A percentile compares a stretch with the other conserved stretches of the same genome.
phyloP scores from a whole-genome alignment of 176 grass and related monocot species.

The Phoenix dactylifera region DNA sequence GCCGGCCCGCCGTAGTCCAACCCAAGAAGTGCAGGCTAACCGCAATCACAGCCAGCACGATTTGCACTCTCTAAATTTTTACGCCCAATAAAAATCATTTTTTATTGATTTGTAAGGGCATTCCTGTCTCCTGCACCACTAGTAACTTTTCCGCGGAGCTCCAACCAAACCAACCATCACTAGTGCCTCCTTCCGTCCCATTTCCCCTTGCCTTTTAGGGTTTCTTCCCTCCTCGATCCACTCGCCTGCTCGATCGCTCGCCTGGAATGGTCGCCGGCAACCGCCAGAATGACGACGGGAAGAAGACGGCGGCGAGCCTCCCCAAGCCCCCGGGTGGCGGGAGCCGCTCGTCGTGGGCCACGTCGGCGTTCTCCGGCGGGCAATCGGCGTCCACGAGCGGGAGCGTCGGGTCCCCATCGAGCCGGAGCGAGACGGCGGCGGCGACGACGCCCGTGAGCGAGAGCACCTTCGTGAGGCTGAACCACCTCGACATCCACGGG shows the following conservation, averaged over 20 bases:
- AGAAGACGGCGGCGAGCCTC: constrained; percentile 8
- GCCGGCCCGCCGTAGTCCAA: too few relatives aligned
- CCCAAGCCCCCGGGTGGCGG: constrained; percentile 3
- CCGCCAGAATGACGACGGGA: constrained; percentile 5
- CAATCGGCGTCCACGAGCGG: constrained; percentile 65
- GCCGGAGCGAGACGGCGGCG: constrained; percentile 22
- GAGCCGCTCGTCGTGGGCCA: constrained; percentile 8
- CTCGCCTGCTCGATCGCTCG: background rate
- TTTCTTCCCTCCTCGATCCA: constrained; percentile 17
- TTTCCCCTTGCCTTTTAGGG: constrained; percentile 28
- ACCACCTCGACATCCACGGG: constrained; percentile 6
- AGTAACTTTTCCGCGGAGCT: too few relatives aligned
- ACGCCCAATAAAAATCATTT: too few relatives aligned
- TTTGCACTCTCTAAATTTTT: too few relatives aligned
- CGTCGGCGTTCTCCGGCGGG: constrained; percentile 39
- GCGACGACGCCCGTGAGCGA: background rate
- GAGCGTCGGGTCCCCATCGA: constrained; percentile 55
- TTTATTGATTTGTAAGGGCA: too few relatives aligned
- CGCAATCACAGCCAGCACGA: too few relatives aligned
- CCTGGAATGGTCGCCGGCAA: constrained; percentile 19
- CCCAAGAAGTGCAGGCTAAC: too few relatives aligned
- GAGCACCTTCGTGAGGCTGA: constrained; percentile 8
- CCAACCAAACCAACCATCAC: too few relatives aligned
- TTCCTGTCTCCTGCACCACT: too few relatives aligned
- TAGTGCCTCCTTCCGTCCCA: background rate